Evolutionary conservation across 805 yeast species (phyloP).

Genomic region (Kodamaea neixiangensis): DNA sequence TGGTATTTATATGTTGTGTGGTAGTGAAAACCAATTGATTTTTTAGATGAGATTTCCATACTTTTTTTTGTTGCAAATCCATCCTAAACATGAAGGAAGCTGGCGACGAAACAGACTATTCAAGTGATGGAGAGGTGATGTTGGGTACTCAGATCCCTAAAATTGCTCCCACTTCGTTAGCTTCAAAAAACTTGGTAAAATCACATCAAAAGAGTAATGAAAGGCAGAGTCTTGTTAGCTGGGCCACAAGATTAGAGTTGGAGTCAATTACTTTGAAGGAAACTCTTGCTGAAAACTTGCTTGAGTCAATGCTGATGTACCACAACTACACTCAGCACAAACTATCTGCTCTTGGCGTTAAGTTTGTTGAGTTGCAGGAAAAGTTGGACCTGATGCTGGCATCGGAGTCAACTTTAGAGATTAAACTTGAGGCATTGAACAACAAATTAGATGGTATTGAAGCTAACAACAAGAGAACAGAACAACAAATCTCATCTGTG

Average conservation of each 20-base stretch:
- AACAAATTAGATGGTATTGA: background rate
- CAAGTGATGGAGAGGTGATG: slow-evolving; percentile 21
- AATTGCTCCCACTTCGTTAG: background rate
- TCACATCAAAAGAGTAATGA: background rate
- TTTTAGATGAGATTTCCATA: background rate
- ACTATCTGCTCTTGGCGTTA: background rate
- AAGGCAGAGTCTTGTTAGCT: slow-evolving; percentile 17
- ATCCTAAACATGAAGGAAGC: background rate
- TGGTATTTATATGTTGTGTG: background rate
- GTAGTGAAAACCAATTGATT: background rate
- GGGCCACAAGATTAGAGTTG: slow-evolving; percentile 35
- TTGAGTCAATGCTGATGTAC: background rate
- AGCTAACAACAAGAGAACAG: background rate
- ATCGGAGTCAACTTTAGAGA: background rate
- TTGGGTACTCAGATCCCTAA: slow-evolving; percentile 8
- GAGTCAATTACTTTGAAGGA: slow-evolving; percentile 30
- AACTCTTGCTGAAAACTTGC: slow-evolving; percentile 6
- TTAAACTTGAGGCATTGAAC: background rate
- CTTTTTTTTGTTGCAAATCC: slow-evolving; percentile 11
- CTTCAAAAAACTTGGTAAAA: background rate
- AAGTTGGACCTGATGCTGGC: background rate
- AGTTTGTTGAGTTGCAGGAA: background rate
- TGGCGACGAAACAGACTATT: slow-evolving; percentile 22
- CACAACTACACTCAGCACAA: background rate
- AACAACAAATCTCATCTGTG: background rate